Percentiles rank a stretch among this genome's conserved stretches.
Conservation (phyloP, 139 green algal species). For the Chlorella sp. region DNA sequence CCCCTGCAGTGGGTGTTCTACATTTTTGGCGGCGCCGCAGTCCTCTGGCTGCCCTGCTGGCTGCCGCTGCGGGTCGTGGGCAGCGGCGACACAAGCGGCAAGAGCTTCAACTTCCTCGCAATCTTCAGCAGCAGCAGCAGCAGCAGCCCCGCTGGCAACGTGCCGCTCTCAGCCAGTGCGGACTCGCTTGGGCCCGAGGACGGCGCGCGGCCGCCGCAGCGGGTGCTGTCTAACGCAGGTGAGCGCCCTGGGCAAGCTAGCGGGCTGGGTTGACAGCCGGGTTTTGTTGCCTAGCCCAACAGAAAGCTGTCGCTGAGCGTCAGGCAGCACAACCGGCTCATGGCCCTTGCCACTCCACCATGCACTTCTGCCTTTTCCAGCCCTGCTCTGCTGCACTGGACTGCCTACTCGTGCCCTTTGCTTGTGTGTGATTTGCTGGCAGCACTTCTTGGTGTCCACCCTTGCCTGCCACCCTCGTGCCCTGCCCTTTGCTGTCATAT, state of each 20-base stretch:
- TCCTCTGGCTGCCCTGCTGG: conserved; percentile 79
- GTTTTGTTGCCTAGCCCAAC: too few species aligned
- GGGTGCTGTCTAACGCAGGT: neutral
- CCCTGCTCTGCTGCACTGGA: too few species aligned
- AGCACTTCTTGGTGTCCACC: too few species aligned
- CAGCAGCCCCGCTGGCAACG: neutral
- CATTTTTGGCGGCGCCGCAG: conserved; percentile 63
- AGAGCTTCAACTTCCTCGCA: conserved; percentile 18
- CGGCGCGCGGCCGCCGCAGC: neutral
- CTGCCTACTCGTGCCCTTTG: too few species aligned
- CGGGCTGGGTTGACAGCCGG: too few species aligned
- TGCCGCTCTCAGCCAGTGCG: neutral
- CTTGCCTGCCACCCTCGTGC: too few species aligned
- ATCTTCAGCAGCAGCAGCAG: neutral
- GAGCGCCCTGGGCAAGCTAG: neutral
- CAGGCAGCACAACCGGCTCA: too few species aligned
- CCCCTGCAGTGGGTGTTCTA: conserved; percentile 72
- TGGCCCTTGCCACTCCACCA: too few species aligned
- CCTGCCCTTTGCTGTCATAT: too few species aligned
- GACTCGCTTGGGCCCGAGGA: neutral
- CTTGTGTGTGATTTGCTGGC: too few species aligned
- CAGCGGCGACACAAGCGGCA: conserved; percentile 1
- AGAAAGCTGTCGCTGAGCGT: too few species aligned
- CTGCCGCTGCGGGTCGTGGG: conserved; percentile 43
- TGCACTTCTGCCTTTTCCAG: too few species aligned